Base-by-base conservation (phyloP, 805 yeast genomes). In the Saccharomycopsis guyanensis region DNA sequence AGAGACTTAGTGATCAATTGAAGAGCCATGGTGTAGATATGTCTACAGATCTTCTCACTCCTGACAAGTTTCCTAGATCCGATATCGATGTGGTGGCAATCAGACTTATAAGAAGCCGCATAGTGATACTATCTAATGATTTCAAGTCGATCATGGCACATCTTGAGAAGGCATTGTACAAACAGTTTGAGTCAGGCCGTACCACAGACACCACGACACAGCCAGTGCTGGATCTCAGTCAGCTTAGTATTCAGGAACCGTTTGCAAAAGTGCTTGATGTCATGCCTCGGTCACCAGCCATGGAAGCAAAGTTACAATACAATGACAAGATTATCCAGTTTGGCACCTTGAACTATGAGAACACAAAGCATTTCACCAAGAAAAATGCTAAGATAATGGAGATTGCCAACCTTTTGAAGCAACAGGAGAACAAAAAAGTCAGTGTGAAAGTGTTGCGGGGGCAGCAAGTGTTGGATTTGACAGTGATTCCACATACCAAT, bases 21-120 rank as follows among this genome's bases (percentile, higher is more conserved):
- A 52, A 56, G 4, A 52, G 64, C 47, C 76, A 76, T 52, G 63
- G 68, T 10, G 78, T 70, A 3, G 80, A 75, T 53, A 79, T 86
- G 86, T 61, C 71, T 20, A 80, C 89, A 1, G 69, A 78, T 0
- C 62, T 91, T 48, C 63, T 85, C 2, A 76, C 82, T 0, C 49
- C 56, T 0, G 95, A 91, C 57, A 96, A 97, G 18, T 91, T 76
- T 56, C 98, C 98, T 0, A 66, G 97, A 37, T 61, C 69, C 15
- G 97, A 91, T 57, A 71, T 91, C 23, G 95, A 91, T 56, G 83
- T 91, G 3, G 76, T 87, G 2, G 73, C 73, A 43, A 69, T 87
- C 10, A 66, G 95, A 44, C 60, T 73, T 7, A 58, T 80, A 1
- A 66, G 96, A 49, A 73, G 78, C 7, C 74, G 73, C 56, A 76